Percentiles rank a stretch among this genome's conserved stretches.
These are phyloP conservation scores for Fusarium continuum DNA, from an alignment of 2,329 filamentous ascomycete species.

Conservation along the genomic window DNA sequence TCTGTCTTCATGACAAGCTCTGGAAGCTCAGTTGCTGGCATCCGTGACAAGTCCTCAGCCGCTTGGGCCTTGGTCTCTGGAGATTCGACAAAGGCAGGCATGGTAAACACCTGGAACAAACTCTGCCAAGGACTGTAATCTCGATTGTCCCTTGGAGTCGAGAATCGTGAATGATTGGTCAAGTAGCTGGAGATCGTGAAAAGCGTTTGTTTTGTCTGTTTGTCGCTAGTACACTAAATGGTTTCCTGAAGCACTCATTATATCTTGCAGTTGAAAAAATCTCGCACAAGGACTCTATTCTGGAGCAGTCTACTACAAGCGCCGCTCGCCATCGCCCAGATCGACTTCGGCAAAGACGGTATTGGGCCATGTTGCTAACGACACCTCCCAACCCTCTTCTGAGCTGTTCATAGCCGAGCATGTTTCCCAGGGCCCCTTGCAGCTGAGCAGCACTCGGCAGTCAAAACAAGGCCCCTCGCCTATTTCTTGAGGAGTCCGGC, in stretches of 20 bases:
- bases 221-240: background rate
- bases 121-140: background rate
- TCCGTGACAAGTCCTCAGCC: background rate
- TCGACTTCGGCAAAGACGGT: background rate
- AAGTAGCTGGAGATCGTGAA: background rate
- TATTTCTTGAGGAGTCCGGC: background rate
- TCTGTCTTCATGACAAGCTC: conserved; percentile 11
- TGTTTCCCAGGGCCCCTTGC: background rate
- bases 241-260: background rate
- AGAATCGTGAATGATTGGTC: background rate
- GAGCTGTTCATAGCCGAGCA: background rate
- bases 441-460: background rate
- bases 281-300: background rate
- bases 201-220: background rate
- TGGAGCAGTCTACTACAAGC: background rate
- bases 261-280: background rate
- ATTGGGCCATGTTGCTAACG: background rate
- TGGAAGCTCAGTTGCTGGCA: conserved; percentile 33
- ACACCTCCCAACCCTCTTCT: background rate
- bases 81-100: conserved; percentile 30
- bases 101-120: background rate
- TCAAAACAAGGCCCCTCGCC: background rate
- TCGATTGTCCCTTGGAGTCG: background rate
- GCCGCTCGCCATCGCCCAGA: background rate
- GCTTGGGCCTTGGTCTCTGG: conserved; percentile 13